Base-by-base conservation (phyloP, 805 yeast genomes). In the Yamadazyma phyllophila region DNA sequence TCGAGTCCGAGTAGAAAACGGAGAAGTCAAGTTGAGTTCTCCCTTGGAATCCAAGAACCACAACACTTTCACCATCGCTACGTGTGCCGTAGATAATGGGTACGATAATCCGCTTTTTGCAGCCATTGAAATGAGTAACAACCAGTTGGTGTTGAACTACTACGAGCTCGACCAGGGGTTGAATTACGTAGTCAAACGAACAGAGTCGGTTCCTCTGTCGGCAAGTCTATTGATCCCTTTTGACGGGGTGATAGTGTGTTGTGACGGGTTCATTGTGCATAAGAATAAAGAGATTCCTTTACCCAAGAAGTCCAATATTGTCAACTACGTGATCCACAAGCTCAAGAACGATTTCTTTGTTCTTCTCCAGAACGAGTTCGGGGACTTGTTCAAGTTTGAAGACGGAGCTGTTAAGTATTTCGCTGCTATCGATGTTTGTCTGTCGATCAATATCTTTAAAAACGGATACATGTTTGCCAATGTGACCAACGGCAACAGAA, bases 121-220 rank as follows among this genome's bases (percentile, higher is more conserved):
- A 0, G 76, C 91, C 0, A 64, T 94, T 7, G 98, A 92, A 58
- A 65, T 78, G 43, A 34, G 50, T 4, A 48, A 45, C 6, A 11
- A 34, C 4, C 49, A 51, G 1, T 40, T 63, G 41, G 52, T 57
- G 26, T 67, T 92, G 43, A 76, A 80, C 3, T 85, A 79, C 59
- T 92, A 92, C 65, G 92, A 88, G 57, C 66, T 91, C 20, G 97
- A 94, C 61, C 74, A 88, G 34, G 97, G 97, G 1, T 67, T 92
- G 39, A 91, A 91, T 57, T 86, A 85, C 59, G 77, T 91, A 1
- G 72, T 85, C 1, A 77, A 75, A 46, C 73, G 73, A 26, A 30
- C 59, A 8, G 47, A 46, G n/a, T 41, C 37, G 1, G 13, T 63
- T 12, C 62, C 61, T 5, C 41, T 57, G 5, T 53, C 65, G 1